These are phyloP conservation scores for Xylaria grammica DNA, from an alignment of 495 filamentous ascomycete genomes.

Conservation along the genomic window DNA sequence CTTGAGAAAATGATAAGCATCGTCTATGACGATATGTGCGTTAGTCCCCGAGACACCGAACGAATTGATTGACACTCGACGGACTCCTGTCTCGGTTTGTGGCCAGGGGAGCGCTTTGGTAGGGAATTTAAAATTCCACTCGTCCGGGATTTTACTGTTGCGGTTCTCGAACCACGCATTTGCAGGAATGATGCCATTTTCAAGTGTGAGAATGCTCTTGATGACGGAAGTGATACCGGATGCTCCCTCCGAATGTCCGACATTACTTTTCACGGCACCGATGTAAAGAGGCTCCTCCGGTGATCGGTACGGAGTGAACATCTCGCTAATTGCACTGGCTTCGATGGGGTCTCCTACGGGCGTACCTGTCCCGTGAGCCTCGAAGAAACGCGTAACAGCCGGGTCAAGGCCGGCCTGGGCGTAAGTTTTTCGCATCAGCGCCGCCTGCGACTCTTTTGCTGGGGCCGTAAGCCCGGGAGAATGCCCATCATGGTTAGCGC, in stretches of 20 bases:
- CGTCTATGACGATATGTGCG: slow-evolving; percentile 60
- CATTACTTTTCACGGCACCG: slow-evolving; percentile 56
- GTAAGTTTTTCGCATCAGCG: slow-evolving; percentile 50
- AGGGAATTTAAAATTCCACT: slow-evolving; percentile 29
- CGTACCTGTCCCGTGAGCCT: slow-evolving; percentile 56
- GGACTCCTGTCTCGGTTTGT: slow-evolving; percentile 25
- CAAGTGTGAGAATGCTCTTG: slow-evolving; percentile 52
- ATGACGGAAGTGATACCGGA: slow-evolving; percentile 54
- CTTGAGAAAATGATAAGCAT: slow-evolving; percentile 18
- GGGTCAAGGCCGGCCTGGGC: slow-evolving; percentile 42
- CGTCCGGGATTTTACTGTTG: slow-evolving; percentile 41
- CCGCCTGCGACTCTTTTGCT: no score
- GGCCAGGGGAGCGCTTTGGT: slow-evolving; percentile 27
- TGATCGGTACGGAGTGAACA: slow-evolving; percentile 27
- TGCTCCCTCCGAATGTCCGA: slow-evolving; percentile 56
- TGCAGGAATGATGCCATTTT: slow-evolving; percentile 47
- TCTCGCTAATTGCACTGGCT: slow-evolving; percentile 35
- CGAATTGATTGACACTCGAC: slow-evolving; percentile 52
- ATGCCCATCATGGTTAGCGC: slow-evolving; percentile 54
- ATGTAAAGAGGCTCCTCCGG: slow-evolving; percentile 42
- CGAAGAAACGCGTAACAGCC: slow-evolving; percentile 41
- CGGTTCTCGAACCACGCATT: slow-evolving; percentile 46
- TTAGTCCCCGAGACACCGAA: slow-evolving; percentile 63
- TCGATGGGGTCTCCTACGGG: slow-evolving; percentile 55
- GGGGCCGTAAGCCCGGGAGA: slow-evolving; percentile 49